Conservation (phyloP, 768 basidiomycete genomes). For the Plicaturopsis crispa region DNA sequence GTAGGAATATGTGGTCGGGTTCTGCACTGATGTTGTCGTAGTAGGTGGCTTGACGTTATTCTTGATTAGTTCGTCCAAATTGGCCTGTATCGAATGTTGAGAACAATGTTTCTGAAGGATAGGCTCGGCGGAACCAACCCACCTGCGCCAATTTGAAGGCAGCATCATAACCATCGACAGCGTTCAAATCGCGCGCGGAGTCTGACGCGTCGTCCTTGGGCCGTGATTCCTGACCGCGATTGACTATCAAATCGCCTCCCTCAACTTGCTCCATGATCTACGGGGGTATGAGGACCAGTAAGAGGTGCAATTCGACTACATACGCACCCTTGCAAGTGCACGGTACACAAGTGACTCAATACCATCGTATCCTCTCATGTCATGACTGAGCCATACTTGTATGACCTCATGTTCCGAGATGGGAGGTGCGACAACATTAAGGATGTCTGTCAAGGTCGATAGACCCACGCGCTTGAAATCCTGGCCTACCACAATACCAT, state of each 20-base stretch:
- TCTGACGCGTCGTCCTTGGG: slow-evolving; percentile 48
- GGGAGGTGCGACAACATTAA: slow-evolving; percentile 96
- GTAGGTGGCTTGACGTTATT: slow-evolving; percentile 34
- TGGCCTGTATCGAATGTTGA: slow-evolving; percentile 47
- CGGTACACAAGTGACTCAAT: slow-evolving; percentile 92
- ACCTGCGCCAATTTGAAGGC: slow-evolving; percentile 85
- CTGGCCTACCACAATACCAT: slow-evolving; percentile 45
- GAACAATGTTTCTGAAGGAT: no score
- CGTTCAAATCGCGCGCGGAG: slow-evolving; percentile 61
- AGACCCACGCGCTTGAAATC: slow-evolving; percentile 86
- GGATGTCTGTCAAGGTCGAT: slow-evolving; percentile 82
- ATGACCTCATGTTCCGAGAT: slow-evolving; percentile 99
- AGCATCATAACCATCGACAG: slow-evolving; percentile 77
- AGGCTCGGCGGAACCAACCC: slow-evolving; percentile 14
- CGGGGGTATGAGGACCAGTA: not conserved
- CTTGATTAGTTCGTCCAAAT: slow-evolving; percentile 70
- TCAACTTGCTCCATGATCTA: slow-evolving; percentile 94
- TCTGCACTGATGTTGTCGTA: no score
- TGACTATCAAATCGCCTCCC: slow-evolving; percentile 86
- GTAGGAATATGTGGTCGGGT: slow-evolving; percentile 78
- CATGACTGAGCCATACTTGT: slow-evolving; percentile 91
- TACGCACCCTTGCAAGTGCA: slow-evolving; percentile 66
- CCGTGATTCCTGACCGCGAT: slow-evolving; percentile 69
- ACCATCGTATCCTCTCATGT: slow-evolving; percentile 95
- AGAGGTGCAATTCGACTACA: not conserved